These are phyloP conservation scores for Lactarius deliciosus DNA, from an alignment of 768 basidiomycete genomes.

Conservation along the genomic window DNA sequence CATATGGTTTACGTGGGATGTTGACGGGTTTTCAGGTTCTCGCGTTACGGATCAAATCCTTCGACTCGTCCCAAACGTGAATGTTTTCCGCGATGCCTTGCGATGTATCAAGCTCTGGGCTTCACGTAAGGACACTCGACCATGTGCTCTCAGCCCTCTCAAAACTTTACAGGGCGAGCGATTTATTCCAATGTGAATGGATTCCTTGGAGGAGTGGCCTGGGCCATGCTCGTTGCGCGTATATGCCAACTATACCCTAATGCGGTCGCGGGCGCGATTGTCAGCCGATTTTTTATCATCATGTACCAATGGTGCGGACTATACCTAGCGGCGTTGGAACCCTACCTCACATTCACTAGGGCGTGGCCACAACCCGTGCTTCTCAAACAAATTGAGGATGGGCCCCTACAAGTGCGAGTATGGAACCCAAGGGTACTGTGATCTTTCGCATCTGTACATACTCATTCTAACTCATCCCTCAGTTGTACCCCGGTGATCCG, in stretches of 20 bases:
- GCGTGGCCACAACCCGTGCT: constrained; percentile 98
- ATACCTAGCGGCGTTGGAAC: neutral
- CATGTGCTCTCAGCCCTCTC: neutral
- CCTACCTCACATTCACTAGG: constrained; percentile 48
- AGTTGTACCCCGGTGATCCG: constrained; percentile 91
- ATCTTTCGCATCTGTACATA: constrained; percentile 2
- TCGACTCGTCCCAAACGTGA: constrained; percentile 89
- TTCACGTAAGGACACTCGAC: constrained; percentile 59
- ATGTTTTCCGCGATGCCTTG: constrained; percentile 91
- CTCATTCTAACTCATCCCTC: constrained; percentile 8
- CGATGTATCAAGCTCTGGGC: constrained; percentile 99
- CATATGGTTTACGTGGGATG: neutral
- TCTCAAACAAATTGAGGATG: constrained; percentile 94
- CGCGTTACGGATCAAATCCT: constrained; percentile 95
- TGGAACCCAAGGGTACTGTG: constrained; percentile 92
- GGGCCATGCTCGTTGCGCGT: constrained; percentile 98
- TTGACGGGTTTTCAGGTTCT: constrained; percentile 57
- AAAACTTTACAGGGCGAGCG: constrained; percentile 64
- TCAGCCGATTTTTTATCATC: constrained; percentile 97
- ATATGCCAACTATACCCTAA: constrained; percentile 99
- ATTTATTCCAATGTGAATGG: constrained; percentile 99
- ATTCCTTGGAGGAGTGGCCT: constrained; percentile 96
- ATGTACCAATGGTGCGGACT: constrained; percentile 88
- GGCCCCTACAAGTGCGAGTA: constrained; percentile 87
- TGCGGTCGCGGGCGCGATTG: constrained; percentile 90